phyloP scores from a whole-genome alignment of 495 filamentous ascomycete species.

The Recurvomyces mirabilis region DNA sequence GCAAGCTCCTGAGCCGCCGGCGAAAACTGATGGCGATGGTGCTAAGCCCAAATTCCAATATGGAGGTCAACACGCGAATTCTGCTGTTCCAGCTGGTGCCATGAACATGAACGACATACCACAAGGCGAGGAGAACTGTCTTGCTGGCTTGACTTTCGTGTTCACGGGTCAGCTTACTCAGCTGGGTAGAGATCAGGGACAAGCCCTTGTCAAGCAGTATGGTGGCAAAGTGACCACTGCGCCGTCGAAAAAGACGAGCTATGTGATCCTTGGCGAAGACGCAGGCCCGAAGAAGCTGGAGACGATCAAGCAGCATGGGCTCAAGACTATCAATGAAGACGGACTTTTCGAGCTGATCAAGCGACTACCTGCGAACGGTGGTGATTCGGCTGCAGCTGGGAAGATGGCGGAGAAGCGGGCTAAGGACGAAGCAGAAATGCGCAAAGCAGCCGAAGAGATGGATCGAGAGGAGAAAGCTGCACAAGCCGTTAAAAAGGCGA shows the following conservation, averaged over 20 bases:
- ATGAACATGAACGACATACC: conserved; percentile 52
- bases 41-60: conserved; percentile 57
- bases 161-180: conserved; percentile 81
- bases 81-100: conserved; percentile 46
- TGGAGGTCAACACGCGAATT: conserved; percentile 40
- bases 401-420: conserved; percentile 64
- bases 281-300: conserved; percentile 90
- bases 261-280: conserved; percentile 80
- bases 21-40: conserved; percentile 39
- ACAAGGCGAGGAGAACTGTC: conserved; percentile 74
- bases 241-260: conserved; percentile 86
- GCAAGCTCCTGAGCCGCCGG: conserved; percentile 68
- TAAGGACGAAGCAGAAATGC: conserved; percentile 66
- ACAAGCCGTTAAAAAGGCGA: conserved; percentile 10
- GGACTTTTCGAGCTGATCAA: conserved; percentile 82
- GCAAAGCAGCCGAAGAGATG: conserved; percentile 69
- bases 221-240: conserved; percentile 80
- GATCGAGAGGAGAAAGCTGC: conserved; percentile 46
- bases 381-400: conserved; percentile 75
- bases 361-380: conserved; percentile 72
- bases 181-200: conserved; percentile 74
- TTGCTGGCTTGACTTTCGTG: conserved; percentile 90
- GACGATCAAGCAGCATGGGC: conserved; percentile 61
- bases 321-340: conserved; percentile 89
- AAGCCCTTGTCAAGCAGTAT: conserved; percentile 78